phyloP scores from a whole-genome alignment of 768 basidiomycete genomes.

The Russula sp. region DNA sequence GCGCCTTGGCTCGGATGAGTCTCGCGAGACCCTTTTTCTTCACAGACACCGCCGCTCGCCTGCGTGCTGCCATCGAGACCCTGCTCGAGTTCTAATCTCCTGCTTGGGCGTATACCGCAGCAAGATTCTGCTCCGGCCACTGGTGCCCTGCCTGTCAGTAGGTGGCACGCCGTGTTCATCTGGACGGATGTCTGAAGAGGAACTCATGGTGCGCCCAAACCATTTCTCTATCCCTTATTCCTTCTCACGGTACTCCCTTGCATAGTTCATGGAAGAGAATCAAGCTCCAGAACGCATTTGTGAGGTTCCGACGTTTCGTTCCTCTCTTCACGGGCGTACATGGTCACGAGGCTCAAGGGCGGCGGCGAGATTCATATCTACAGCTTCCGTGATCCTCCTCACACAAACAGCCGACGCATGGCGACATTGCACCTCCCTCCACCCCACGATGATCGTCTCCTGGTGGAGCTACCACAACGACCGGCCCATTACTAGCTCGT shows the following conservation, averaged over 20 bases:
- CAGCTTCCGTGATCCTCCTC: slow-evolving; percentile 37
- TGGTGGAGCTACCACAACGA: slow-evolving; percentile 32
- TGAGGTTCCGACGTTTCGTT: slow-evolving; percentile 54
- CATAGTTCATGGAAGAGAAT: slow-evolving; percentile 36
- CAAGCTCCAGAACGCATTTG: slow-evolving; percentile 36
- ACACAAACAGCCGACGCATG: slow-evolving; percentile 21
- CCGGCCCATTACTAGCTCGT: slow-evolving; percentile 34
- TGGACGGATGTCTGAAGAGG: slow-evolving; percentile 52
- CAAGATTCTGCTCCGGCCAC: no score
- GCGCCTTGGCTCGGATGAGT: no score
- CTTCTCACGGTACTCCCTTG: neutral
- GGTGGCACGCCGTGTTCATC: slow-evolving; percentile 41
- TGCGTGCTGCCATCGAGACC: no score
- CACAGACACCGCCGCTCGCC: no score
- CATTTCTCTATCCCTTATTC: neutral
- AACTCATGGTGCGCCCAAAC: slow-evolving; percentile 42
- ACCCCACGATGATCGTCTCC: slow-evolving; percentile 20
- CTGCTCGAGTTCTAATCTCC: no score
- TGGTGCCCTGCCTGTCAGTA: no score
- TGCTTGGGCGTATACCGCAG: no score
- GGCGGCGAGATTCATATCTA: slow-evolving; percentile 46
- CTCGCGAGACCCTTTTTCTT: no score
- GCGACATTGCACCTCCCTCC: slow-evolving; percentile 34
- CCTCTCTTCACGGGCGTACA: slow-evolving; percentile 44
- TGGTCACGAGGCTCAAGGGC: slow-evolving; percentile 39